These are phyloP conservation scores for Coemansia sp. DNA, from an alignment of 192 early-diverging fungal genomes.

Conservation along the genomic window DNA sequence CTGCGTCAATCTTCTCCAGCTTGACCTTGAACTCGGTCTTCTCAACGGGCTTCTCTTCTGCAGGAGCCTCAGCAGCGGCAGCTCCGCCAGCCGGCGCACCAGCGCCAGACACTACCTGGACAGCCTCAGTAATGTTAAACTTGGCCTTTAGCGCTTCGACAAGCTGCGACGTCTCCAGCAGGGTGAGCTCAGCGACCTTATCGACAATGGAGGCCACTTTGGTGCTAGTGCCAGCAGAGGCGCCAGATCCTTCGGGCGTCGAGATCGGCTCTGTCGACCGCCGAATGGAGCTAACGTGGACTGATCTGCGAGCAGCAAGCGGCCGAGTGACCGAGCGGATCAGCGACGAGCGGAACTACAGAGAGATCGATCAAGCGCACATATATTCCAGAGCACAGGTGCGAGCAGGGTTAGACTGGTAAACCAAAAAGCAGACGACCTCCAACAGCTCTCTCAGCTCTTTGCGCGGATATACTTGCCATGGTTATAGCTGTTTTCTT, in stretches of 20 bases:
- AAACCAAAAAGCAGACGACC: not conserved
- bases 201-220: slow-evolving; percentile 88
- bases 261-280: slow-evolving; percentile 62
- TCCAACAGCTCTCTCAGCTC: not conserved
- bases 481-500: not conserved
- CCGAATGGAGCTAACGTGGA: slow-evolving; percentile 46
- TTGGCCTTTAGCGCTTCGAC: slow-evolving; percentile 82
- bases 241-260: slow-evolving; percentile 62
- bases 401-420: not conserved
- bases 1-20: slow-evolving; percentile 93
- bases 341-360: slow-evolving; percentile 42
- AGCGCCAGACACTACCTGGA: slow-evolving; percentile 75
- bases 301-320: slow-evolving; percentile 37
- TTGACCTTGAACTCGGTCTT: slow-evolving; percentile 96
- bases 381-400: not conserved
- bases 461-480: not conserved
- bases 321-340: slow-evolving; percentile 43
- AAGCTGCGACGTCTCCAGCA: slow-evolving; percentile 92
- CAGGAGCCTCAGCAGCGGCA: slow-evolving; percentile 64
- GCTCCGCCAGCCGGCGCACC: slow-evolving; percentile 63
- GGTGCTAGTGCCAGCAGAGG: slow-evolving; percentile 51
- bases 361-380: not conserved
- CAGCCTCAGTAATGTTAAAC: slow-evolving; percentile 93
- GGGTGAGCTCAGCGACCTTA: slow-evolving; percentile 86
- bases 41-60: slow-evolving; percentile 85